These are phyloP conservation scores for Aspergillus pseudoterreus DNA, from an alignment of 2,329 filamentous ascomycete species.

Conservation along the genomic window DNA sequence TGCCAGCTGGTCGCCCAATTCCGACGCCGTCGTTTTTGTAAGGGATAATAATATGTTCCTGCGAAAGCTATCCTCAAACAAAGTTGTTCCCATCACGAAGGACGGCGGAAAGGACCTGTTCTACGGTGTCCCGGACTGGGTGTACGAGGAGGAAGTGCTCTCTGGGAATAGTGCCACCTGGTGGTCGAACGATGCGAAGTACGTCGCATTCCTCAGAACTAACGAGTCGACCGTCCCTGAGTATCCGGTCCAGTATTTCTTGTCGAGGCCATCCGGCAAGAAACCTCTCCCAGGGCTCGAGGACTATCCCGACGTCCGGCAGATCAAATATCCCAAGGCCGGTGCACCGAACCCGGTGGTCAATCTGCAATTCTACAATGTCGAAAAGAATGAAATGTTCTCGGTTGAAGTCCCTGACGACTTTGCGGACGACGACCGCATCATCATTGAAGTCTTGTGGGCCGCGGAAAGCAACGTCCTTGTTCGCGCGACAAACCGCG, in stretches of 20 bases:
- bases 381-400: conserved; percentile 73
- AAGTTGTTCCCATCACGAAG: conserved; percentile 69
- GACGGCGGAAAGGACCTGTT: conserved; percentile 88
- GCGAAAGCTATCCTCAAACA: conserved; percentile 59
- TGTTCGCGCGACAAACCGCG: conserved; percentile 87
- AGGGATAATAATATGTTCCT: conserved; percentile 86
- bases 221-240: conserved; percentile 90
- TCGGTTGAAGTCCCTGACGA: conserved; percentile 71
- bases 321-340: conserved; percentile 97
- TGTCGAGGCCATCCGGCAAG: conserved; percentile 77
- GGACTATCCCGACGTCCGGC: conserved; percentile 80
- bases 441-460: conserved; percentile 94
- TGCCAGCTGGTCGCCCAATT: conserved; percentile 83
- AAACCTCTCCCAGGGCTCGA: conserved; percentile 68
- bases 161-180: conserved; percentile 77
- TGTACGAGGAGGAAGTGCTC: conserved; percentile 88
- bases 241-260: conserved; percentile 89
- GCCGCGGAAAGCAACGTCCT: conserved; percentile 74
- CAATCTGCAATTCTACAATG: conserved; percentile 82
- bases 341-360: conserved; percentile 91
- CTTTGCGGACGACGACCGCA: conserved; percentile 74
- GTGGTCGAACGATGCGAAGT: conserved; percentile 91
- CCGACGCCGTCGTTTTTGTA: conserved; percentile 85
- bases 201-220: conserved; percentile 85
- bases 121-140: conserved; percentile 96